Evolutionary conservation across 192 early-diverging fungal genomes (phyloP).

Genomic region (Pilaira anomala): DNA sequence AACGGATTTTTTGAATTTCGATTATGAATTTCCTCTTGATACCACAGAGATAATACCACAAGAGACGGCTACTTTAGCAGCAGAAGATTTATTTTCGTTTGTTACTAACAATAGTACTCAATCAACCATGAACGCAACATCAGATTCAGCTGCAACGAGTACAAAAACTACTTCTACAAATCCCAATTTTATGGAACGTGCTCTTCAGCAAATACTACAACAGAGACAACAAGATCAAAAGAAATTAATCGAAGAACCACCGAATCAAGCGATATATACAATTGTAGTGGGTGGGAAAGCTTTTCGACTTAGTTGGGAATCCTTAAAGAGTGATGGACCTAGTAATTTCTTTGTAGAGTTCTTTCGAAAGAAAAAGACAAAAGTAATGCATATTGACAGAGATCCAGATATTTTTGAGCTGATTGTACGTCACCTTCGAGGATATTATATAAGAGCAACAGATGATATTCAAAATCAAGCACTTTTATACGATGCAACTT

Average conservation of each 20-base stretch:
- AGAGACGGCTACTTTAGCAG: not conserved
- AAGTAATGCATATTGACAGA: constrained; percentile 47
- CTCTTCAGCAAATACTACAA: not conserved
- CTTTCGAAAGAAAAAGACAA: constrained; percentile 14
- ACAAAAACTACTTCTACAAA: not conserved
- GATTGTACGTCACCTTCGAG: constrained; percentile 53
- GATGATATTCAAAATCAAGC: constrained; percentile 44
- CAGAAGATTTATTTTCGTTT: constrained; percentile 21
- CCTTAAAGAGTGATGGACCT: constrained; percentile 42
- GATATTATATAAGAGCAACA: constrained; percentile 45
- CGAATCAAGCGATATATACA: constrained; percentile 11
- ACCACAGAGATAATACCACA: not conserved
- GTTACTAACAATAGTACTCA: not conserved
- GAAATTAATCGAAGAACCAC: no score
- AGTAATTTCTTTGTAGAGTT: constrained; percentile 40
- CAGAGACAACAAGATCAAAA: not conserved
- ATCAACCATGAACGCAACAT: no score
- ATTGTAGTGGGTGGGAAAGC: constrained; percentile 29
- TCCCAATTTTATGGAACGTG: not conserved
- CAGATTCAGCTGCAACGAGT: not conserved
- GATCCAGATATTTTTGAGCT: constrained; percentile 49
- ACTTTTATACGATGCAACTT: constrained; percentile 44
- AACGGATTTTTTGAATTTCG: constrained; percentile 13
- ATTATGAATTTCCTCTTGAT: constrained; percentile 5
- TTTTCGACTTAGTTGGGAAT: constrained; percentile 36